phyloP scores from a whole-genome alignment of 768 basidiomycete species.

The Auricularia heimuer region DNA sequence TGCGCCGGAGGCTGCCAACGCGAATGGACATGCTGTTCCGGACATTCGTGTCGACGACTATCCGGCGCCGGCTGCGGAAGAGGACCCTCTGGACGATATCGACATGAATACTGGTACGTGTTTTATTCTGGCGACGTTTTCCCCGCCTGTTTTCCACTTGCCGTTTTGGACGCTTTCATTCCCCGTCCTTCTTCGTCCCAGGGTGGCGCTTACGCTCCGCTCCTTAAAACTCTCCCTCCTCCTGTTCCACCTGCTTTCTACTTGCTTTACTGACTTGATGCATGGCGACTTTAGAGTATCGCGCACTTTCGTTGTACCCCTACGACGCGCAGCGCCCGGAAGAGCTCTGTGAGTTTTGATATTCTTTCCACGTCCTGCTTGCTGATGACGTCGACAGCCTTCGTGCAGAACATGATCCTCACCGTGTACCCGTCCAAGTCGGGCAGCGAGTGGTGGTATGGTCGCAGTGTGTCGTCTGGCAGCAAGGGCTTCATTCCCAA shows the following conservation, averaged over 20 bases:
- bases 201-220: background rate
- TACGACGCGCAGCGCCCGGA: slow-evolving; percentile 82
- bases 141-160: background rate
- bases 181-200: too few species aligned
- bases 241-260: background rate
- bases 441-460: slow-evolving; percentile 90
- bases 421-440: slow-evolving; percentile 78
- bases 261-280: background rate
- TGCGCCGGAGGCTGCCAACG: slow-evolving; percentile 16
- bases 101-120: slow-evolving; percentile 52
- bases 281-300: slow-evolving; percentile 41
- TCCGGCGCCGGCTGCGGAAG: slow-evolving; percentile 24
- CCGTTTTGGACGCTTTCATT: background rate
- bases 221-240: background rate
- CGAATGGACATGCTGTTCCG: slow-evolving; percentile 30
- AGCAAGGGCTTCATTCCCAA: slow-evolving; percentile 84
- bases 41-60: slow-evolving; percentile 48
- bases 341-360: slow-evolving; percentile 61
- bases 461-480: slow-evolving; percentile 52
- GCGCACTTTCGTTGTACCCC: slow-evolving; percentile 70
- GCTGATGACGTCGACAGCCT: slow-evolving; percentile 36
- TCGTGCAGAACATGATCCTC: slow-evolving; percentile 70
- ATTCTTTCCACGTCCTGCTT: background rate
- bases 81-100: slow-evolving; percentile 60
- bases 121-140: background rate